Base-by-base conservation (phyloP, 345 rosid species). In the Kernera saxatilis region DNA sequence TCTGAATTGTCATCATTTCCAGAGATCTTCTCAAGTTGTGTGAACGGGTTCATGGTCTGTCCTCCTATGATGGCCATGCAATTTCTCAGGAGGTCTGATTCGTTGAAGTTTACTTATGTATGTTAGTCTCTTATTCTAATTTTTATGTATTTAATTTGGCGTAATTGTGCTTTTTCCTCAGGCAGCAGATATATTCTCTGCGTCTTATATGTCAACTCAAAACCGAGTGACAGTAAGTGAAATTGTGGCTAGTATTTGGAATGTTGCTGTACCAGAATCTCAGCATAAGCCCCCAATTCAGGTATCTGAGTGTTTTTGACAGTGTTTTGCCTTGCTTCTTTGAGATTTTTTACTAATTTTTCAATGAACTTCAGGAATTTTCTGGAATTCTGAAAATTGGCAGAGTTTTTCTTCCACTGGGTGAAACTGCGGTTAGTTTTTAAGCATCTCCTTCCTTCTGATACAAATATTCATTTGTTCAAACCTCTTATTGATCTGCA, bases 11-110 rank as follows among this genome's bases (percentile, higher is more conserved):
- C 59, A 52, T 72, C 33, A 27, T 66, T 67, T 72, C 46, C 85
- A 93, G 98, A 87, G 98, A 93, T 84, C 87, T 93, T 61, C 87
- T 93, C 39, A 91, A 93, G 81, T 91, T 89, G 95, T 91, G 98
- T 82, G 93, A 86, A 71, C 82, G 98, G 69, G 84, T 93, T 77
- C 77, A 78, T 46, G 73, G 72, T 53, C 70, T 88, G 78, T 68
- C 94, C 45, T 68, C 84, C 44, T 64, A 71, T 46, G 87, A 87
- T 68, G 69, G 83, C 67, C 80, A 27, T 63, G 70, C 77, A 36
- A 84, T 93, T 50, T 91, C 76, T 80, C 90, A 80, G 56, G 98
- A 93, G 97, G 98, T 91, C 48, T 78, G 41, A 64, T 51, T 57
- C 22, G 36, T 62, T 32, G 7, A 55, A 21, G 55, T 35, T 36